Evolutionary conservation across 2,329 filamentous ascomycete species (phyloP), one percentile per base, ranked within the genome.

Genomic region (Beauveria brongniartii): DNA sequence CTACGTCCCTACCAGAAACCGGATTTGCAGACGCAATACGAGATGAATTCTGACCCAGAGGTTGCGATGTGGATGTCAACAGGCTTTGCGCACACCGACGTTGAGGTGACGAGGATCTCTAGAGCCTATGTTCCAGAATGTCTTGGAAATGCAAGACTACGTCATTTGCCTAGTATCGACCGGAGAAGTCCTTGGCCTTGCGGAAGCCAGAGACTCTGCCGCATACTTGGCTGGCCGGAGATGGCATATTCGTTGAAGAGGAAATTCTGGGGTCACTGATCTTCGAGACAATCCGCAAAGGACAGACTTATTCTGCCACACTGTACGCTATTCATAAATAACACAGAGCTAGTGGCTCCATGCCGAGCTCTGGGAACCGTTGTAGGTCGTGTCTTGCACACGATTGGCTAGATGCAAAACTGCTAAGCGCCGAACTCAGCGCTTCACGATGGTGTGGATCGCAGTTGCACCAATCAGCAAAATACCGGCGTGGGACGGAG

Each of bases 11-110:
- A 80, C 34, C 64, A 65, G 3, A 67, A 74, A 20, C 72, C 77
- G 2, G 82, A 87, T 69, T 72, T 80, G 1, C 70, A 72, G 76
- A 30, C 74, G 18, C 55, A 84, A 3, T 70, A 81, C 61, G 70
- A 71, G 20, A 73, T 87, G 57, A 79, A 82, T 40, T 77, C 73
- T 18, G 74, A 83, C 66, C 75, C 77, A 5, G 80, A 82, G 64
- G 80, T 84, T 48, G 87, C 87, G 83, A 68, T 69, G 58, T 83
- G 78, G 73, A 82, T 82, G 59, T 44, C 58, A 3, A 44, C 46
- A 62, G 75, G 74, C 61, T 53, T 63, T 18, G 53, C 69, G 14
- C 76, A 83, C 70, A 53, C 64, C 57, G 69, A 74, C 65, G 41
- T 74, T 6, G 73, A 70, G 2, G 71, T 73, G 59, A 78, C 78